phyloP scores from a whole-genome alignment of 352 stramenopile genomes.

The Pythium pyrilobum region DNA sequence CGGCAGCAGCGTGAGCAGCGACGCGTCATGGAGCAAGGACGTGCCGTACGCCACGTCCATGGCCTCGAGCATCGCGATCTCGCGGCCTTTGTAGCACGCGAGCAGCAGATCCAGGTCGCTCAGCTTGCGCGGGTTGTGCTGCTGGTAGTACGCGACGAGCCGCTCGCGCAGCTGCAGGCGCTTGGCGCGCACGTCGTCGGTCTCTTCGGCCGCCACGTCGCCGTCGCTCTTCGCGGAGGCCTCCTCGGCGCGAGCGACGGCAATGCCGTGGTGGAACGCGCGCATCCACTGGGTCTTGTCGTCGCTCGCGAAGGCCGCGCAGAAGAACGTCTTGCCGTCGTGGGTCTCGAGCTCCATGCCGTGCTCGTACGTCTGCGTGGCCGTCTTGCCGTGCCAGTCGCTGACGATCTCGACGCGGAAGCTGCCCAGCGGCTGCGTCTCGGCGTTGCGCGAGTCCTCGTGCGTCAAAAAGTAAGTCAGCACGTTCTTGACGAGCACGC shows the following conservation, averaged over 20 bases:
- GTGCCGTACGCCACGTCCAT: slow-evolving; percentile 27
- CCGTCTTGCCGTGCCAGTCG: slow-evolving; percentile 71
- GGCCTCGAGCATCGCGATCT: slow-evolving; percentile 22
- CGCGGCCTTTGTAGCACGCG: slow-evolving; percentile 26
- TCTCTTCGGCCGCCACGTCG: not conserved
- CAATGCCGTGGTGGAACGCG: slow-evolving; percentile 52
- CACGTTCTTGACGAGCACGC: slow-evolving; percentile 43
- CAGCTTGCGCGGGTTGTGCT: slow-evolving; percentile 29
- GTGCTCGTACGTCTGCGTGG: slow-evolving; percentile 39
- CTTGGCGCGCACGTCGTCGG: slow-evolving; percentile 9
- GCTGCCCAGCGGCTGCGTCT: slow-evolving; percentile 19
- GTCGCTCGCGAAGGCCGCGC: slow-evolving; percentile 37
- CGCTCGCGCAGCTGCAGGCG: slow-evolving; percentile 16
- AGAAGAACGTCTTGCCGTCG: slow-evolving; percentile 72
- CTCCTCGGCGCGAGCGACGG: slow-evolving; percentile 13
- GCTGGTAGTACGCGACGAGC: slow-evolving; percentile 23
- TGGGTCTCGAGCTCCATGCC: slow-evolving; percentile 65
- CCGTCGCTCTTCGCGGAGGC: not conserved
- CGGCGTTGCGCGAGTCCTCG: slow-evolving; percentile 52
- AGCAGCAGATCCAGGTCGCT: slow-evolving; percentile 25
- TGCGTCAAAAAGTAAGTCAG: slow-evolving; percentile 66
- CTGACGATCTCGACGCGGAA: slow-evolving; percentile 50
- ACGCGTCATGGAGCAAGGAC: slow-evolving; percentile 13
- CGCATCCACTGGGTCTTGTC: slow-evolving; percentile 62
- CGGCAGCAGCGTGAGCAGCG: slow-evolving; percentile 14